Evolutionary conservation across 78 protist species (phyloP).

Genomic region (Dictyostelium intermedium): DNA sequence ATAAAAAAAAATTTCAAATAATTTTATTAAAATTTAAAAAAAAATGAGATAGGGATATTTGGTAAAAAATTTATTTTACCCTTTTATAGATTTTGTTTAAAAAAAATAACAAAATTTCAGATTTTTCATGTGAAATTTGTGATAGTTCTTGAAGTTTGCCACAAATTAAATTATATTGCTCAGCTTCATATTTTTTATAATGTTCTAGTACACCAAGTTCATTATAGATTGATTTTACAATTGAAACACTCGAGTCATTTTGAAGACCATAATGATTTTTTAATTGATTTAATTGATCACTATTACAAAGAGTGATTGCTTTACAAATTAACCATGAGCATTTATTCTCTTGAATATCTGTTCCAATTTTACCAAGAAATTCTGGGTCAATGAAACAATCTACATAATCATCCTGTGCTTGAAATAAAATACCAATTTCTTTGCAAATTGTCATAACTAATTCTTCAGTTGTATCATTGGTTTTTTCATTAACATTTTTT

Average conservation of each 20-base stretch:
- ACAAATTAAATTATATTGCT: neutral
- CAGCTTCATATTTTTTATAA: neutral
- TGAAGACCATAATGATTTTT: neutral
- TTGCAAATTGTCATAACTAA: neutral
- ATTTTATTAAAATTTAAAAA: no score
- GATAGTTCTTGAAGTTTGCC: neutral
- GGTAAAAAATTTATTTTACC: neutral
- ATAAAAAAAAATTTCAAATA: no score
- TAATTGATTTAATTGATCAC: neutral
- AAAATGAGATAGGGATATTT: no score
- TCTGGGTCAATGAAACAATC: neutral
- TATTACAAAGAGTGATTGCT: neutral
- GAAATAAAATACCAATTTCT: neutral
- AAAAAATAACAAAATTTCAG: neutral
- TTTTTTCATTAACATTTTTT: neutral
- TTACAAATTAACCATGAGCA: conserved; percentile 7
- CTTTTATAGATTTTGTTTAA: neutral
- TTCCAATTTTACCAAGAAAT: neutral
- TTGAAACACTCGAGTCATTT: neutral
- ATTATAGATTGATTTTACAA: neutral
- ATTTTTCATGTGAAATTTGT: neutral
- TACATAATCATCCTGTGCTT: conserved; percentile 8
- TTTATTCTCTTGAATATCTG: conserved; percentile 16
- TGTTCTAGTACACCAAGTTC: neutral
- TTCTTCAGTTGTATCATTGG: neutral